Evolutionary conservation across 305 asterid genomes (phyloP), one percentile per base, ranked within the genome.

Genomic region (Fraxinus paxiana): DNA sequence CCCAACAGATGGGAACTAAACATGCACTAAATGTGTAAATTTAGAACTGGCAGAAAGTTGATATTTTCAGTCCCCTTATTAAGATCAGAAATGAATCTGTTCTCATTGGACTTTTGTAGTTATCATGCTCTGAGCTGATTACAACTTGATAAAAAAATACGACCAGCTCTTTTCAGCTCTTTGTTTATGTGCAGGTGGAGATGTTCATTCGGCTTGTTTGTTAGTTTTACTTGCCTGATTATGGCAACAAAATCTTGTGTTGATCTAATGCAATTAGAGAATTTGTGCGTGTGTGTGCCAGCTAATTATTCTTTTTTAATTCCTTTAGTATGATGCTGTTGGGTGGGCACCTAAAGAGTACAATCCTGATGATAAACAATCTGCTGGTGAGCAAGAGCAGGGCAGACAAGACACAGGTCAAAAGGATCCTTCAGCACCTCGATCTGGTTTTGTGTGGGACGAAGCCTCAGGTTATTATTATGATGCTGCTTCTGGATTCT

Each of bases 341-440:
- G 99, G 99, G 78, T 96, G 99, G 99, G 95, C 97, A 67, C 99
- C 99, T 38, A 96, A 96, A 85, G 99, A 96, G 81, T 96, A 96
- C 83, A 90, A 92, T 87, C 93, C 99, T 37, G 98, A 91, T 81
- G 97, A 91, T 79, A 94, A 92, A 76, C 94, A 86, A 82, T 82
- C 91, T 41, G 82, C 86, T 73, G 87, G 87, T 76, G 91, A 82
- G 80, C 96, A 87, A 87, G 95, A 87, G 75, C 94, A 86, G 82
- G 83, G 83, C 82, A 92, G 89, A 73, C 93, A 83, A 81, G 90
- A 84, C 63, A 84, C 87, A 46, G 86, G 85, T 74, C 96, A 85
- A 75, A 85, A 84, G 76, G 88, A 86, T 86, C 75, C 89, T 85
- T 86, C 92, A 78, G 98, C 90, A 65, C 95, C 98, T 33, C 97